phyloP scores from a whole-genome alignment of 116 monocot genomes.

The Cymodocea nodosa region DNA sequence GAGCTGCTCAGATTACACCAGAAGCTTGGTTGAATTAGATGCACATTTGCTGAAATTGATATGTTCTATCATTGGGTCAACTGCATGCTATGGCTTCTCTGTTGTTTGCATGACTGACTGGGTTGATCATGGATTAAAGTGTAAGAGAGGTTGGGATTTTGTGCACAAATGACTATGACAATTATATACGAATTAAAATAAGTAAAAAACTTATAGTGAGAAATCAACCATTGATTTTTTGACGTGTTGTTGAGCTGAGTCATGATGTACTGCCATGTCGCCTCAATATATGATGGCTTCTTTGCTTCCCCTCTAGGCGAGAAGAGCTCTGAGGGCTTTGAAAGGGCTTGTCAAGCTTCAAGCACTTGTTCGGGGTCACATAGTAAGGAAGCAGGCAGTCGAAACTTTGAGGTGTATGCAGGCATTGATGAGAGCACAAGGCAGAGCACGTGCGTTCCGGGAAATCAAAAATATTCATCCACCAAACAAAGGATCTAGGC shows the following conservation, averaged over 20 bases:
- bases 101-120: too few species aligned
- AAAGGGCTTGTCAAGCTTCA: conserved; percentile 87
- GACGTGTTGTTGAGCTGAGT: background rate
- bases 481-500: background rate
- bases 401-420: conserved; percentile 90
- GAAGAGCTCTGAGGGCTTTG: conserved; percentile 75
- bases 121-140: too few species aligned
- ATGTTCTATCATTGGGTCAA: too few species aligned
- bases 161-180: too few species aligned
- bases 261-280: background rate
- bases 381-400: conserved; percentile 76
- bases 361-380: conserved; percentile 81
- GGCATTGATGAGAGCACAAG: conserved; percentile 68
- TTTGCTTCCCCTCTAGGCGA: conserved; percentile 34
- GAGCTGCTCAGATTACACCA: too few species aligned
- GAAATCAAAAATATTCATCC: conserved; percentile 18
- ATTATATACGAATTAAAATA: background rate
- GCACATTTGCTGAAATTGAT: too few species aligned
- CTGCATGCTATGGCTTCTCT: too few species aligned
- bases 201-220: background rate
- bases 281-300: background rate
- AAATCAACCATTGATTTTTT: background rate
- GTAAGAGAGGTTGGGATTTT: too few species aligned
- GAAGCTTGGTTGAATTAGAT: too few species aligned
- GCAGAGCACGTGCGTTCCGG: conserved; percentile 48